A percentile compares a stretch with the other conserved stretches of the same genome.
Evolutionary conservation across 1,139 yeast genomes (phyloP).

Genomic region (Candida sanyaensis): DNA sequence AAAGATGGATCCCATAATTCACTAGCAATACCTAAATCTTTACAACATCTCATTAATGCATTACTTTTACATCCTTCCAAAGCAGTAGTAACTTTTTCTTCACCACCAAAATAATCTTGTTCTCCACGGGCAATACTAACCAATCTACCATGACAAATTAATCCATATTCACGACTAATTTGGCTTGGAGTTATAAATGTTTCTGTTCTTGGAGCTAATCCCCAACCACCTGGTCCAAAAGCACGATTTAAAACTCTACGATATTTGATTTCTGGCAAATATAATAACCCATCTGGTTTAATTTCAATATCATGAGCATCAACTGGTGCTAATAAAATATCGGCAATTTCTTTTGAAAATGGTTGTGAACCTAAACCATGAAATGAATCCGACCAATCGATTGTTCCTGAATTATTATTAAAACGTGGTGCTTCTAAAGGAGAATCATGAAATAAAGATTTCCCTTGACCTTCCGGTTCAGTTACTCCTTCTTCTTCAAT

Average conservation of each 20-base stretch:
- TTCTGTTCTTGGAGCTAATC: conserved; percentile 90
- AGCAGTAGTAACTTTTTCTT: conserved; percentile 89
- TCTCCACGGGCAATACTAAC: conserved; percentile 96
- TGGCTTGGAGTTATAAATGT: conserved; percentile 66
- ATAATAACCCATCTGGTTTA: conserved; percentile 91
- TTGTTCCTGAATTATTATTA: conserved; percentile 4
- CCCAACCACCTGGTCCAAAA: conserved; percentile 99
- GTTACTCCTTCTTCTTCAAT: too few species aligned
- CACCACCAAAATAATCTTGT: conserved; percentile 83
- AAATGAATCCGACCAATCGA: conserved; percentile 76
- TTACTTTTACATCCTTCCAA: conserved; percentile 97
- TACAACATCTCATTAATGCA: conserved; percentile 97
- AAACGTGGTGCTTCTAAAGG: conserved; percentile 7
- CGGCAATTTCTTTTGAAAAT: conserved; percentile 62
- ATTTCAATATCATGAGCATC: conserved; percentile 78
- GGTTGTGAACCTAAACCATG: conserved; percentile 82
- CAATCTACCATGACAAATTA: conserved; percentile 82
- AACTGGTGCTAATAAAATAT: conserved; percentile 60
- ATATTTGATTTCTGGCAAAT: conserved; percentile 92
- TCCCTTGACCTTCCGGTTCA: conserved; percentile 1
- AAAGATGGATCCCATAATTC: conserved; percentile 97
- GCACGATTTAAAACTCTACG: conserved; percentile 85
- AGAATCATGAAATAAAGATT: conserved; percentile 21
- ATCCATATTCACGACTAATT: conserved; percentile 83
- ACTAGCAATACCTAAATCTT: conserved; percentile 94